These are phyloP conservation scores for Skeletonema marinoi DNA, from an alignment of 108 stramenopile species.

Conservation along the genomic window DNA sequence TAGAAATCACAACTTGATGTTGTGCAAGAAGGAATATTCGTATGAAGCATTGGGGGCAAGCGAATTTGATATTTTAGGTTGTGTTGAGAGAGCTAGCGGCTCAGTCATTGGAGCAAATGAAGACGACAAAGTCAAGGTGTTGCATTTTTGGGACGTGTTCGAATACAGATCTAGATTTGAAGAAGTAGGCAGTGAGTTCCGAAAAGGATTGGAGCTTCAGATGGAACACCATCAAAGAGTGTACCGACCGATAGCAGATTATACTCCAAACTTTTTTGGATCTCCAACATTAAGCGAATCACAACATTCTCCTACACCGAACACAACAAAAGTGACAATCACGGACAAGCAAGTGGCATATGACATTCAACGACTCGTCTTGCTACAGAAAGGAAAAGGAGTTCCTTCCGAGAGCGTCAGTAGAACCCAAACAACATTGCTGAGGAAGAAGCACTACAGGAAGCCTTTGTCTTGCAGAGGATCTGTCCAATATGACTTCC, in stretches of 20 bases:
- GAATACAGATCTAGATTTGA: constrained; percentile 29
- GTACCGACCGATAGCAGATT: constrained; percentile 24
- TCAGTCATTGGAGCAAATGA: not conserved
- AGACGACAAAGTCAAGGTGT: not conserved
- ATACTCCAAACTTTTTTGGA: constrained; percentile 43
- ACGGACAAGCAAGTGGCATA: constrained; percentile 18
- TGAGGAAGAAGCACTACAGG: not conserved
- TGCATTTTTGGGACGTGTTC: constrained; percentile 47
- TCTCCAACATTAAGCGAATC: not conserved
- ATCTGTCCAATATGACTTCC: constrained; percentile 30
- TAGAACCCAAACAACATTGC: not conserved
- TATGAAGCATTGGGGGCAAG: constrained; percentile 21
- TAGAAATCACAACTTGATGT: constrained; percentile 32
- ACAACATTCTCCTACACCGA: not conserved
- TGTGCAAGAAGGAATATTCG: constrained; percentile 39
- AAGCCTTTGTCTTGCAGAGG: constrained; percentile 34
- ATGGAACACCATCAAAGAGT: constrained; percentile 38
- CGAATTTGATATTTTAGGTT: constrained; percentile 46
- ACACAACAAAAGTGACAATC: not conserved
- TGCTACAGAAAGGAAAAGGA: not conserved
- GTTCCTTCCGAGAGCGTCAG: not conserved
- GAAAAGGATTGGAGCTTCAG: constrained; percentile 27
- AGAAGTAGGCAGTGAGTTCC: constrained; percentile 11
- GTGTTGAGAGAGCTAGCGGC: constrained; percentile 22
- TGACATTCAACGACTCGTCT: constrained; percentile 17